Percentiles rank a stretch among this genome's conserved stretches.
These are phyloP conservation scores for Linderniella brevidens DNA, from an alignment of 257 asterid genomes.

Conservation along the genomic window DNA sequence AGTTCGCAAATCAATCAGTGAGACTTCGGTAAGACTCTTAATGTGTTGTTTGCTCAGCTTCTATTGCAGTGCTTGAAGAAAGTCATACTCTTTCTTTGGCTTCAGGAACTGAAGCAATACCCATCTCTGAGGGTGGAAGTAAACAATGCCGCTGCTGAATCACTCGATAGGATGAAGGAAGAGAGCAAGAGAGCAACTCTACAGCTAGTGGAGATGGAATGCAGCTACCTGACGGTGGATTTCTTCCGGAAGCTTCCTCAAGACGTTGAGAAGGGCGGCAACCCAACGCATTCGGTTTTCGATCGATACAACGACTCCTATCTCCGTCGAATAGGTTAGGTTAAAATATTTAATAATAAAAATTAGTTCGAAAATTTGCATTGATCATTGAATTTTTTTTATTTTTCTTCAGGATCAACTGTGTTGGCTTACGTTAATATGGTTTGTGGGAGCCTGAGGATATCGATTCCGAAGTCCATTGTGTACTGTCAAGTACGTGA, in stretches of 20 bases:
- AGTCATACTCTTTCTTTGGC: constrained; percentile 8
- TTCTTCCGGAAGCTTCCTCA: constrained; percentile 98
- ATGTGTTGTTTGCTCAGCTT: not conserved
- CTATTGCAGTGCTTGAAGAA: not conserved
- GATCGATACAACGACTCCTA: constrained; percentile 90
- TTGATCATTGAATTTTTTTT: not conserved
- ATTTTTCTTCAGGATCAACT: constrained; percentile 41
- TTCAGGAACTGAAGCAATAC: constrained; percentile 92
- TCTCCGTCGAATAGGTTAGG: constrained; percentile 70
- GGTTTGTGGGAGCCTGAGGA: constrained; percentile 88
- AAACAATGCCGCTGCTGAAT: constrained; percentile 68
- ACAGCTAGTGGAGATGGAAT: constrained; percentile 95
- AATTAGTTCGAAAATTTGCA: not conserved
- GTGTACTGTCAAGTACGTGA: constrained; percentile 97
- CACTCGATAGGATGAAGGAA: constrained; percentile 86
- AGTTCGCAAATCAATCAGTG: constrained; percentile 78
- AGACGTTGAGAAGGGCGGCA: constrained; percentile 98
- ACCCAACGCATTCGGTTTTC: constrained; percentile 91
- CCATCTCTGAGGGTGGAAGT: constrained; percentile 94
- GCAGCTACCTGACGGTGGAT: constrained; percentile 79
- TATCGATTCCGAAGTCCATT: constrained; percentile 89
- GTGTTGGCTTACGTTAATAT: constrained; percentile 85
- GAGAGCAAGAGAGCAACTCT: constrained; percentile 89
- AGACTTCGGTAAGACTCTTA: constrained; percentile 53
- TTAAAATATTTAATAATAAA: constrained; percentile 10